Base-by-base conservation (phyloP, 495 filamentous ascomycete species). In the Talaromyces stipitatus region DNA sequence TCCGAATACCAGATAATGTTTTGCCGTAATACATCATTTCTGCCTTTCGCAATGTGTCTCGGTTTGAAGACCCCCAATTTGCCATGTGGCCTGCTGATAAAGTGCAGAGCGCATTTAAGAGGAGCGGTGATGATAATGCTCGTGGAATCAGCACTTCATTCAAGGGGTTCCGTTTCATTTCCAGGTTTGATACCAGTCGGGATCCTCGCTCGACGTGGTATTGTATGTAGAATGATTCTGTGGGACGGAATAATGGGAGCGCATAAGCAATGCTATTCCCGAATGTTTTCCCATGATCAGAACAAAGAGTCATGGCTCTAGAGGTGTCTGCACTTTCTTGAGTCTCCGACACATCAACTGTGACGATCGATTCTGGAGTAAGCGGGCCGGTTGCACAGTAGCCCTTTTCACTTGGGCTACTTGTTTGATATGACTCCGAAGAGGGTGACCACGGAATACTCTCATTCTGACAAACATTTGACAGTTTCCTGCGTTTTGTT, bases 31-130 rank as follows among this genome's bases (percentile, higher is more conserved):
- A 77, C 12, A 58, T 64, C 0, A 66, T 63, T 8, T 71, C 68
- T 1, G 73, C 67, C 27, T 55, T 55, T 30, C 54, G 32, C 24
- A 46, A 55, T 20, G 4, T 18, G 18, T 45, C 23, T 18, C 5
- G 2, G 62, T 69, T 50, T 68, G 69, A 10, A n/a, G 33, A 72
- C 66, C 33, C 51, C 61, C 48, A 62, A 56, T 75, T 77, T 24
- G 74, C 65, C 27, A 73, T 62, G 54, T 77, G 74, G 1, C 73
- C 67, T 9, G 74, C 74, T 12, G 74, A 77, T 10, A 77, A 45
- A 10, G 74, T 71, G 33, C 74, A 77, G 1, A 77, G 55, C 1
- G 72, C 72, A 43, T 73, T 74, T 66, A 75, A 66, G 10, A 77
- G 52, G 4, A 77, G 63, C 6, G 74, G 69, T 0, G 74, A 77